Conservation (phyloP, 2,329 filamentous ascomycete genomes). For the Cordyceps cicadae region DNA sequence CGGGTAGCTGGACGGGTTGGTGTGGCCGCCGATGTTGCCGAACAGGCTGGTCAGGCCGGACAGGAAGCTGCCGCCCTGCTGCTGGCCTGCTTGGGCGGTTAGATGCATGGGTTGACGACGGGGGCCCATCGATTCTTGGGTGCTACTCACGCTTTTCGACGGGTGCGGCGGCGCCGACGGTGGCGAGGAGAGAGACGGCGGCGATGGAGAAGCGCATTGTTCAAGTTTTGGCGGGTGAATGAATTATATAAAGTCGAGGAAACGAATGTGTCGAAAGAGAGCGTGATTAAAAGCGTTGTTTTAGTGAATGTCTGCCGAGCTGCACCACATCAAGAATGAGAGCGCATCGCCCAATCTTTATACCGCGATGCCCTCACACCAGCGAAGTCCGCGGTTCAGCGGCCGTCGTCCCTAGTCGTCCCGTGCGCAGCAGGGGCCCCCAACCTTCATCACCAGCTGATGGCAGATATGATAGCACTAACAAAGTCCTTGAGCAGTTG, state of each 20-base stretch:
- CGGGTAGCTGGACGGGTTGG: neutral
- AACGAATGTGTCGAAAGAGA: neutral
- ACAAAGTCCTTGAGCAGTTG: neutral
- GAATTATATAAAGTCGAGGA: neutral
- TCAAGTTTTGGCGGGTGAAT: neutral
- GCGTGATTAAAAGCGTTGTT: too few species aligned
- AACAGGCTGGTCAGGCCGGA: neutral
- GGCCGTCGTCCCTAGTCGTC: neutral
- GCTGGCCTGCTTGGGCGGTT: neutral
- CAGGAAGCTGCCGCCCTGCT: neutral
- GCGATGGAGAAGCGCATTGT: constrained; percentile 3
- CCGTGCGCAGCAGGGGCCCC: neutral
- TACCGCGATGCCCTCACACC: neutral
- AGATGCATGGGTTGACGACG: neutral
- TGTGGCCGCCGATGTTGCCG: constrained; percentile 8
- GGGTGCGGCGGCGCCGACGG: neutral
- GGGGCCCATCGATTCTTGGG: too few species aligned
- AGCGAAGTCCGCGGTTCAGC: neutral
- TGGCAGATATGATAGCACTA: neutral
- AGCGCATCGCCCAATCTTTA: neutral
- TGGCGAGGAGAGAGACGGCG: neutral
- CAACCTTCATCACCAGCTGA: neutral
- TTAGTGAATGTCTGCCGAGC: neutral
- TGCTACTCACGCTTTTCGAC: constrained; percentile 4
- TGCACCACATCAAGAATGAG: neutral